Base-by-base conservation (phyloP, 305 asterid genomes). In the Solanum aculeatissimum region DNA sequence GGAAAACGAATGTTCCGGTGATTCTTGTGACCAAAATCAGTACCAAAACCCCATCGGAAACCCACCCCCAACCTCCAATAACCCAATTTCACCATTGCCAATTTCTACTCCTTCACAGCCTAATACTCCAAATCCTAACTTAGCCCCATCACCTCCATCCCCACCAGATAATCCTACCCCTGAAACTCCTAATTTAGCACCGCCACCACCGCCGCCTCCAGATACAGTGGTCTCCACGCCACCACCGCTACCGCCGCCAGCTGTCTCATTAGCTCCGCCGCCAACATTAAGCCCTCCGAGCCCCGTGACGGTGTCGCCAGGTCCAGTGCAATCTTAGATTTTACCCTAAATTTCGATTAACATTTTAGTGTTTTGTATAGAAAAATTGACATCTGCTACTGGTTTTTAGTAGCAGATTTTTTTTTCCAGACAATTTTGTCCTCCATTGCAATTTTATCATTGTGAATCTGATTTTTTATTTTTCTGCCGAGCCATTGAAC, bases 241-340 rank as follows among this genome's bases (percentile, higher is more conserved):
- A 1, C 77, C 86, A 4, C 79, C 87, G 7, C 74, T 85, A 0
- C 86, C 84, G 42, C 86, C 77, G 62, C 88, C 86, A 38, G 45
- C 54, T 45, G 51, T 87, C 18, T 65, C 91, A 11, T 81, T 54
- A 58, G 89, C 94, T 57, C 92, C 95, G 29, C 93, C 97, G 43
- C 98, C 99, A 51, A 75, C 82, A 38, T 82, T 90, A 66, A 86
- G 87, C 86, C 94, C 97, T 45, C 97, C 96, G 13, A 88, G 88
- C 63, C 89, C 94, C 4, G 94, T 84, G 47, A 83, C 93, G 84
- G 92, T 81, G 35, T 83, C 93, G 66, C 97, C 99, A 81, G 99
- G 96, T 89, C 97, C 98, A 7, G 89, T 80, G 55, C 89, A 87
- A 80, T 89, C 92, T 79, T 91, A 88, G 86, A 71, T 58, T 29